Conservation (phyloP, 140 eudicot genomes). For the Cichorium intybus region DNA sequence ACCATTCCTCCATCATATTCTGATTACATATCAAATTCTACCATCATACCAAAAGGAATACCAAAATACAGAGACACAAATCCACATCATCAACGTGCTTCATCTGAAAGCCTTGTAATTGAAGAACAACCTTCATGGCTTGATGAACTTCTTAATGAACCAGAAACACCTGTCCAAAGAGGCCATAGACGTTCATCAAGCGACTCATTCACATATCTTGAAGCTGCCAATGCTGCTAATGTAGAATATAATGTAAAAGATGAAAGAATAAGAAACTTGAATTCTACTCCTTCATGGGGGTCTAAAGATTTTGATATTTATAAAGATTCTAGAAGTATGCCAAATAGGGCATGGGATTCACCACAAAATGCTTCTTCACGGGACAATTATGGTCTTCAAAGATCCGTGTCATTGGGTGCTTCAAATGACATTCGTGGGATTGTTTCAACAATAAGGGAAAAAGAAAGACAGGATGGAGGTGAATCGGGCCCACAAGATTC, state of each 20-base stretch:
- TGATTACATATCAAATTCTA: slow-evolving; percentile 30
- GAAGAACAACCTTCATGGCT: slow-evolving; percentile 88
- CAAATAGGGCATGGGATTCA: slow-evolving; percentile 29
- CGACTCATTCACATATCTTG: slow-evolving; percentile 62
- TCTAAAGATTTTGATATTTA: slow-evolving; percentile 27
- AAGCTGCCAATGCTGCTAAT: slow-evolving; percentile 28
- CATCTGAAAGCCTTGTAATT: slow-evolving; percentile 57
- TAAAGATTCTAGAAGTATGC: slow-evolving; percentile 25
- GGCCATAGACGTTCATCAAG: slow-evolving; percentile 76
- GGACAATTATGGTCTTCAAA: slow-evolving; percentile 24
- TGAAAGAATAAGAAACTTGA: slow-evolving; percentile 18
- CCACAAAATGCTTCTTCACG: slow-evolving; percentile 19
- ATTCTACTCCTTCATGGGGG: slow-evolving; percentile 26
- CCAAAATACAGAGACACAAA: slow-evolving; percentile 23
- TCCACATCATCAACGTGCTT: slow-evolving; percentile 49
- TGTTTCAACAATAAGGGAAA: slow-evolving; percentile 24
- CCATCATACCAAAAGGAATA: slow-evolving; percentile 18
- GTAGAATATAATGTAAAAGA: slow-evolving; percentile 22
- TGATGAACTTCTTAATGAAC: slow-evolving; percentile 74
- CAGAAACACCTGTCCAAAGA: slow-evolving; percentile 45
- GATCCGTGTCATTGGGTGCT: slow-evolving; percentile 27
- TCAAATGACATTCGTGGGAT: slow-evolving; percentile 28
- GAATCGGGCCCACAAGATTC: slow-evolving; percentile 33
- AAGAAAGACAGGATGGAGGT: slow-evolving; percentile 32
- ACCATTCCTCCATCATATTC: slow-evolving; percentile 31